Percentiles rank a stretch among this genome's conserved stretches.
Conservation (phyloP, 352 stramenopile species). For the Pythium oligandrum region DNA sequence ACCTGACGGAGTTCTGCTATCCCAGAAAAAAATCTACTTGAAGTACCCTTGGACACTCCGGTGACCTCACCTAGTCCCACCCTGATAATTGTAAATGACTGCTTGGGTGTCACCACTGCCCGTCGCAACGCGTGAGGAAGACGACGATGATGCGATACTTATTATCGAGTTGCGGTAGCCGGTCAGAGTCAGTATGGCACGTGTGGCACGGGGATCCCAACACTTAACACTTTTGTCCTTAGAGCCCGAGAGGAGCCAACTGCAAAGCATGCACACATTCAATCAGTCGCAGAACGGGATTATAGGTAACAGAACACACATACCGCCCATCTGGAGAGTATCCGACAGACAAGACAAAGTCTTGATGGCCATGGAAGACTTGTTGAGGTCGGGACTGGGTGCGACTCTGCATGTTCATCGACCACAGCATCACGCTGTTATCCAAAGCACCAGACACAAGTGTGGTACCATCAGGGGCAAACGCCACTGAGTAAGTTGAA, state of each 20-base stretch:
- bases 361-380: constrained; percentile 85
- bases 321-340: constrained; percentile 85
- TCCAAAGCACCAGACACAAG: constrained; percentile 82
- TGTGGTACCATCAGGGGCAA: constrained; percentile 83
- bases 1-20: too few species aligned
- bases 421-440: constrained; percentile 86
- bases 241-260: constrained; percentile 83
- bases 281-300: too few species aligned
- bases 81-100: constrained; percentile 84
- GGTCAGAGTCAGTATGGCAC: constrained; percentile 78
- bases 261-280: constrained; percentile 6
- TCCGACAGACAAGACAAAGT: constrained; percentile 85
- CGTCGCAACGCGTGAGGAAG: constrained; percentile 81
- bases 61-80: too few species aligned
- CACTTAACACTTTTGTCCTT: constrained; percentile 86
- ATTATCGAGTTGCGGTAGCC: constrained; percentile 87
- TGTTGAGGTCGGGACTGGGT: constrained; percentile 79
- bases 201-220: constrained; percentile 79
- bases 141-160: constrained; percentile 79
- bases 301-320: neutral
- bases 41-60: too few species aligned
- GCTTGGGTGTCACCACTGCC: constrained; percentile 81
- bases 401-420: constrained; percentile 69
- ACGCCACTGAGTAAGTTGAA: constrained; percentile 85
- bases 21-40: too few species aligned